Evolutionary conservation across 176 grass and related monocot species (phyloP).

Genomic region (Carex parvula): DNA sequence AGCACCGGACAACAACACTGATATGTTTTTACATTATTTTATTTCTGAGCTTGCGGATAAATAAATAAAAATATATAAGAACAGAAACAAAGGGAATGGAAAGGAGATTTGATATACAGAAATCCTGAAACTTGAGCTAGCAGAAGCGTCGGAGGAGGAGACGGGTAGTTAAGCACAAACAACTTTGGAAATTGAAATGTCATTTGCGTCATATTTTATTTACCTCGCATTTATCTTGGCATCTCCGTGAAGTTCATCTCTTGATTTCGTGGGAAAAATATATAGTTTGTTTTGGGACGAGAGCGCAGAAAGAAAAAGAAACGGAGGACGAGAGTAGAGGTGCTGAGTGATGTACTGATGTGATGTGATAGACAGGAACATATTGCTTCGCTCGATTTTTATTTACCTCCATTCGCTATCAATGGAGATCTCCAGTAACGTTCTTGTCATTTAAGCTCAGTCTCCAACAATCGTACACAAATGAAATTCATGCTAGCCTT

Average conservation of each 20-base stretch:
- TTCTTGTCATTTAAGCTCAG: background rate
- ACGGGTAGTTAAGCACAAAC: conserved; percentile 9
- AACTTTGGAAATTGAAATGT: conserved; percentile 30
- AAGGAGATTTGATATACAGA: conserved; percentile 1
- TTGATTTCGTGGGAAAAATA: background rate
- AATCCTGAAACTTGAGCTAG: background rate
- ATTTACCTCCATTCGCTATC: background rate
- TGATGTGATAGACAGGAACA: conserved; percentile 21
- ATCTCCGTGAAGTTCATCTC: background rate
- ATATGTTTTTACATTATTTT: background rate
- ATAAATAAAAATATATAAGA: conserved; percentile 2
- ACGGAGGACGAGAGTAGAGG: background rate
- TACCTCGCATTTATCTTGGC: background rate
- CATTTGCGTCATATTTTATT: background rate
- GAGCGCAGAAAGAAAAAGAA: conserved; percentile 1
- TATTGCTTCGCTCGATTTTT: background rate
- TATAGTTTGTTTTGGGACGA: background rate
- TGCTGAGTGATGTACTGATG: conserved; percentile 16
- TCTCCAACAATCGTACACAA: too few relatives aligned
- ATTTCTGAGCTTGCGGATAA: background rate
- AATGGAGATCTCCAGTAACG: background rate
- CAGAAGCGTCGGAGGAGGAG: conserved; percentile 6
- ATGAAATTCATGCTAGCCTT: too few relatives aligned
- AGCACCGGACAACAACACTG: background rate
- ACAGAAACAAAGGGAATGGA: background rate